Evolutionary conservation across 768 basidiomycete genomes (phyloP), one percentile per base, ranked within the genome.

Genomic region (Mycena chlorophos): DNA sequence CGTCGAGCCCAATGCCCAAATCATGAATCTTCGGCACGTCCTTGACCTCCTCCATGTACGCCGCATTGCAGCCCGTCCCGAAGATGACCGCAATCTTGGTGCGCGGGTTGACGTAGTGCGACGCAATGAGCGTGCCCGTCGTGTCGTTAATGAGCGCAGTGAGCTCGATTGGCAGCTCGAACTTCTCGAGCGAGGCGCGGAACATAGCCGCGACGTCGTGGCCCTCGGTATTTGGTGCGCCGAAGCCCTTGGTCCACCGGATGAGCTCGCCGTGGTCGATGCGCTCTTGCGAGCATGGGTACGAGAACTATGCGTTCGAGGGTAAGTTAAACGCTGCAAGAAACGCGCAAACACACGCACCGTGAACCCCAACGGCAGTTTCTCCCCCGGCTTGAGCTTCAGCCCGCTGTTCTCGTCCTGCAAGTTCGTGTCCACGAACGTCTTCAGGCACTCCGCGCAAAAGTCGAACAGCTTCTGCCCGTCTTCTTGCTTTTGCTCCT

Each of bases 181-280:
- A 76, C 78, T 88, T 91, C 54, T 77, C 77, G 43, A 99, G 82
- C 14, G 91, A 88, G 53, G 85, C 72, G 47, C 85, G 83, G 76
- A 99, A 96, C 92, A 99, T 95, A 34, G 79, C 89, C 3, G 92
- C 95, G 13, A 96, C 94, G 65, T 99, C 92, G 52, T 82, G 76
- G 17, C 95, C 95, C 71, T 98, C 97, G 17, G 92, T 94, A 67
- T 95, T 93, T 4, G 82, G 69, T 0, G 90, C 90, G 28, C 94
- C 94, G 65, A 98, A 98, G 60, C 97, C 97, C 72, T 99, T 99
- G n/a, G 97, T 99, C 97, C 97, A 99, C 17, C 96, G 88, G 65
- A 98, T 94, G 31, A 98, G 86, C 57, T 84, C 82, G 22, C 94
- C 96, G 58, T 98, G 93, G 70, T 98, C 94, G 60, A 99, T 98